Evolutionary conservation across 2,329 filamentous ascomycete species (phyloP).

Genomic region (Pseudogymnoascus destructans): DNA sequence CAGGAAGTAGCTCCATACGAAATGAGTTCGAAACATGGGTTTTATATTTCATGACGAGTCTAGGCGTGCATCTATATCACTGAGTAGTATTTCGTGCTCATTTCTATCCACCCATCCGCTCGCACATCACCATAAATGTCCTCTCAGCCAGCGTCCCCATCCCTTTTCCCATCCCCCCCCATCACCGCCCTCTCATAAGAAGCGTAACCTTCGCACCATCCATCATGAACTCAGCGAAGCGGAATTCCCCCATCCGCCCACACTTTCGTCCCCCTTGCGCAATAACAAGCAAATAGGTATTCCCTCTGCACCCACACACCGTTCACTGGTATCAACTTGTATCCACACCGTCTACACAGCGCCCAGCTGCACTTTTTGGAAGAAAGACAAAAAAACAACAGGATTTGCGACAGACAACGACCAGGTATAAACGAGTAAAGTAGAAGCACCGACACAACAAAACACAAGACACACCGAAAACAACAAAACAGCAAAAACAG

Average conservation of each 20-base stretch:
- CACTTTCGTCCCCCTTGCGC: background rate
- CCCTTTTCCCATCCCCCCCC: background rate
- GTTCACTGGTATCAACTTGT: background rate
- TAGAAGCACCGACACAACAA: background rate
- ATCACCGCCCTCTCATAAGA: background rate
- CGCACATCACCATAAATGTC: background rate
- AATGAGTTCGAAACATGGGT: background rate
- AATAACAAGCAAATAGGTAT: slow-evolving; percentile 10
- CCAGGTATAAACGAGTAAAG: background rate
- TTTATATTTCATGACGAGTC: slow-evolving; percentile 2
- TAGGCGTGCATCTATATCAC: slow-evolving; percentile 1
- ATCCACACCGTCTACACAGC: background rate
- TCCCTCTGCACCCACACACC: background rate
- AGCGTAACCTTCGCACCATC: background rate
- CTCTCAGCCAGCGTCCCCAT: background rate
- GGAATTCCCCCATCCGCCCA: background rate
- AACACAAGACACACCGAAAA: background rate
- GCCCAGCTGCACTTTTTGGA: background rate
- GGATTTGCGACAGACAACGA: background rate
- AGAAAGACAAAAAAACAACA: background rate
- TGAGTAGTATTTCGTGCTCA: background rate
- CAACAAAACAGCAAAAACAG: background rate
- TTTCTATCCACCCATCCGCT: background rate
- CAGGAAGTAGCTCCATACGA: background rate
- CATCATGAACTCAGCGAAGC: background rate